Evolutionary conservation across 2,329 filamentous ascomycete species (phyloP), one percentile per base, ranked within the genome.

Genomic region (Epichloe amarillans): DNA sequence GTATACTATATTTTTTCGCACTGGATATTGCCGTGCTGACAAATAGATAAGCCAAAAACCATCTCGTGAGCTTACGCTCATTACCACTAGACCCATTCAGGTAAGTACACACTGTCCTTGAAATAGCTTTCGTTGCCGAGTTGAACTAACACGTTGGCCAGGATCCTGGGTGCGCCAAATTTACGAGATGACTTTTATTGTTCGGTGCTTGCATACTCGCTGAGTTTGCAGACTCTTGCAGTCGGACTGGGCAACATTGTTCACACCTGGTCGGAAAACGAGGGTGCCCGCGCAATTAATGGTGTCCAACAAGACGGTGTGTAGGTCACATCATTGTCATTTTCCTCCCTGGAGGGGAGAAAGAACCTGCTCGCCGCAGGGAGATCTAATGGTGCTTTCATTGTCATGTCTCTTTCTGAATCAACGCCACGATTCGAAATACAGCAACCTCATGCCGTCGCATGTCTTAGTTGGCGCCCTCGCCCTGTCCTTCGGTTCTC

Each of bases 111-210:
- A 19, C 33, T 5, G 4, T 19, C 7, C 8, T 43, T 53, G 44
- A 21, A 8, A 2, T 33, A 10, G 12, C 30, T 14, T 12, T 6
- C n/a, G 8, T 36, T 35, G n/a, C 8, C 3, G 2, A 39, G 23
- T 19, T 15, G 33, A 26, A 43, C 42, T 52, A 46, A 52, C 17
- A 11, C 35, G 19, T 39, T 10, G 21, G 7, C 5, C 19, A 85
- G 82, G 69, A 86, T 96, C 6, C 75, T 98, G 5, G 88, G 96
- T 68, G 91, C 91, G 8, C 89, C 90, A 3, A 80, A 82, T 48
- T 73, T 97, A n/a, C 82, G 88, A 51, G 89, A 97, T 60, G 91
- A 98, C 66, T 98, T 90, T 64, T 98, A 98, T 64, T 96, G 89
- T 68, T 93, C 90, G 0, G 76, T 90, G 2, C 74, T 98, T 50